Conservation (phyloP, 2,329 filamentous ascomycete genomes). For the Corinectria fuckeliana region DNA sequence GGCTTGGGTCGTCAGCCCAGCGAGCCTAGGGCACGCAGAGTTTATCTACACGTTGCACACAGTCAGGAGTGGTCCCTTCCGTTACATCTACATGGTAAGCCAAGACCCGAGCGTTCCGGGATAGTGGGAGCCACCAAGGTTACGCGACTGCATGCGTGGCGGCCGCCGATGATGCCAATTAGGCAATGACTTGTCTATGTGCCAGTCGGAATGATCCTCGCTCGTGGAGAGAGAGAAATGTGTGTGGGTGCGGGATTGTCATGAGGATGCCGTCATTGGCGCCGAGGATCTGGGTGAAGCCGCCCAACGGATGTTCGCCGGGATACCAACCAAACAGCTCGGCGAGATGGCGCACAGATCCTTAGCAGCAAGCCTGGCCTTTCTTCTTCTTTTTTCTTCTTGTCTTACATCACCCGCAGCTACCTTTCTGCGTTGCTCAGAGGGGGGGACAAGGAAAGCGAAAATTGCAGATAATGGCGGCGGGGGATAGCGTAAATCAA, state of each 20-base stretch:
- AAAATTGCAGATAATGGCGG: not conserved
- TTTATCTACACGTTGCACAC: not conserved
- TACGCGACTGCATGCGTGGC: constrained; percentile 2
- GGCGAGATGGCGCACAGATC: not conserved
- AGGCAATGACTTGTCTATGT: not conserved
- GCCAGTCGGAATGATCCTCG: constrained; percentile 7
- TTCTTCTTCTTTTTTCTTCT: not conserved
- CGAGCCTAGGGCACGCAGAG: not conserved
- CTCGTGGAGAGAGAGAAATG: not conserved
- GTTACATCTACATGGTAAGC: constrained; percentile 22
- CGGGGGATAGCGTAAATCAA: not conserved
- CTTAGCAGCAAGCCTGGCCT: no score
- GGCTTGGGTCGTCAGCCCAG: constrained; percentile 12
- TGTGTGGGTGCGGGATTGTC: not conserved
- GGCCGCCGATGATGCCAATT: constrained; percentile 14
- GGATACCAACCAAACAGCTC: not conserved
- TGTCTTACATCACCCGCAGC: no score
- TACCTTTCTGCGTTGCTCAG: no score
- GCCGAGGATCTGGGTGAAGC: constrained; percentile 9
- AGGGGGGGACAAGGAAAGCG: not conserved
- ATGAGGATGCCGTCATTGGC: not conserved
- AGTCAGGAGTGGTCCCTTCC: not conserved
- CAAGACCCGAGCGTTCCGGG: constrained; percentile 29
- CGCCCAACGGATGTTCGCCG: not conserved
- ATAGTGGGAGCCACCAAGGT: constrained; percentile 4